phyloP scores from a whole-genome alignment of 306 rosid species.

The Vicia villosa region DNA sequence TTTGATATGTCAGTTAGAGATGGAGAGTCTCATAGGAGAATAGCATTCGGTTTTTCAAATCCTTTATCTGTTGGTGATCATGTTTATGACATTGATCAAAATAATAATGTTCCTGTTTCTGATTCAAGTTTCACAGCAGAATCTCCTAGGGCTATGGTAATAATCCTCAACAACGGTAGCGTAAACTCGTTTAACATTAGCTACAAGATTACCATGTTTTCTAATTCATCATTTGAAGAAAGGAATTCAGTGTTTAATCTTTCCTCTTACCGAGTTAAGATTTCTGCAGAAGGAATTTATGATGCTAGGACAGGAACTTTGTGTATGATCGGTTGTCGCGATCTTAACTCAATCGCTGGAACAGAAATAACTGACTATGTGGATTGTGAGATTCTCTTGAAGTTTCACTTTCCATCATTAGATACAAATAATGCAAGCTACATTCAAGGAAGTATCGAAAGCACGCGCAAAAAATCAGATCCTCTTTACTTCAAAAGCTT shows the following conservation, averaged over 20 bases:
- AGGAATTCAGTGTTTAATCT: slow-evolving; percentile 8
- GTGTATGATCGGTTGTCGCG: slow-evolving; percentile 75
- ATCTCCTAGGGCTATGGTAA: not conserved
- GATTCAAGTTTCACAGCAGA: not conserved
- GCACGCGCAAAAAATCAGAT: slow-evolving; percentile 48
- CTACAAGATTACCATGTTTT: slow-evolving; percentile 37
- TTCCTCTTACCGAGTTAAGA: slow-evolving; percentile 10
- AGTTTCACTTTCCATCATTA: slow-evolving; percentile 52
- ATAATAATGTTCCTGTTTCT: not conserved
- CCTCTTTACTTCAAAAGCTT: slow-evolving; percentile 52
- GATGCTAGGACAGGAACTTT: slow-evolving; percentile 56
- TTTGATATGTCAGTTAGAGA: slow-evolving; percentile 45
- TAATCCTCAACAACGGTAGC: not conserved
- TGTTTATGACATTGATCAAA: not conserved
- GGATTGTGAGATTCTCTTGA: slow-evolving; percentile 61
- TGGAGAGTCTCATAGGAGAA: slow-evolving; percentile 18
- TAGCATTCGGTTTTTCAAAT: slow-evolving; percentile 36
- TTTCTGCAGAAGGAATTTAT: slow-evolving; percentile 66
- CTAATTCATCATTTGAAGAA: not conserved
- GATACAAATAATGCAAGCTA: slow-evolving; percentile 6
- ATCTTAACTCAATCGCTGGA: slow-evolving; percentile 13
- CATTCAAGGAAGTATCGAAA: slow-evolving; percentile 54
- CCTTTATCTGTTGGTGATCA: slow-evolving; percentile 40
- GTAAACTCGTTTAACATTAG: slow-evolving; percentile 38
- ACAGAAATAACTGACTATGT: slow-evolving; percentile 13